Evolutionary conservation across 148 eudicot species (phyloP), one percentile per base, ranked within the genome.

Genomic region (Diospyros kaki): DNA sequence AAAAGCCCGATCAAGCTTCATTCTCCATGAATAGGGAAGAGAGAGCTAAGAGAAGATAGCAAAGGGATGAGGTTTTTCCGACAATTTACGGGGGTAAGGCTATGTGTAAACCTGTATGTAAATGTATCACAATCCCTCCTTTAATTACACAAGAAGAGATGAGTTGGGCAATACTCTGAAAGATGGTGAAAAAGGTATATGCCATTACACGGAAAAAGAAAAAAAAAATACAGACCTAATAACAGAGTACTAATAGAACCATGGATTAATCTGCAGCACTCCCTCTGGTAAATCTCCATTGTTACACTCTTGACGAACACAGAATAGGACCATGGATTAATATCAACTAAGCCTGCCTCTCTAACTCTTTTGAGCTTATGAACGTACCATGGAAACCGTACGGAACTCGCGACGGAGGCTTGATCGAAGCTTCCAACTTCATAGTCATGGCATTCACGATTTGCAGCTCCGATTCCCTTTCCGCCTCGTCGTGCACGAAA

Each of bases 351-450:
- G 80, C 89, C 75, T 93, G 98, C 9, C 66, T 81, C 9, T 78
- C 84, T 38, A 93, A 71, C 61, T 93, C 93, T 4, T 84, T 71
- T 0, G 89, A 79, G 3, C 76, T 79, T 9, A 93, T 81, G 70
- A 93, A 93, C 10, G 98, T 90, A 18, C 98, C 98, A 10, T 93
- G 98, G 61, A 93, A 93, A 2, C 98, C 98, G 15, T 93, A 93
- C 0, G 98, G 96, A 42, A 93, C 98, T 13, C 98, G 76, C 0
- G 96, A 87, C 0, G 96, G 98, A 0, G 90, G 85, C 80, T 87
- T n/a, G 1, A 93, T 80, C 0, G 86, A 69, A 1, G 98, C 98
- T 5, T 87, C 96, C 14, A 84, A 12, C 65, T 89, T 73, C 75
- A 93, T 10, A 14, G 44, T 84, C 45, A 50, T 28, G 4, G 96